phyloP scores from a whole-genome alignment of 148 eudicot species.

The Pouteria glomerata region DNA sequence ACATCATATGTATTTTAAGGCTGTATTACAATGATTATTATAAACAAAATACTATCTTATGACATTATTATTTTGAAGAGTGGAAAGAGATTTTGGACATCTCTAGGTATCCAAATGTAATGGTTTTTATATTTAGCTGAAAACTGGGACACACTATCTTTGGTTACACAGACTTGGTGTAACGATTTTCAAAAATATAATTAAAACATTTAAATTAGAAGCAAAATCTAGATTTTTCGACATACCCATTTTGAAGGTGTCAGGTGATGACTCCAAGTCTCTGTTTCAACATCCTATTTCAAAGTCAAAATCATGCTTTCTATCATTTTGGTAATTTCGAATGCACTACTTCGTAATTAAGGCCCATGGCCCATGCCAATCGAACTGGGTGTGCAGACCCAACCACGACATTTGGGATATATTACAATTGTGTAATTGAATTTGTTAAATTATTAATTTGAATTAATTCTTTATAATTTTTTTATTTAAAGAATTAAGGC shows the following conservation, averaged over 20 bases:
- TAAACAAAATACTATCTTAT: too few species aligned
- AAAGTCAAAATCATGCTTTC: too few species aligned
- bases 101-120: too few species aligned
- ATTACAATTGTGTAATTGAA: background rate
- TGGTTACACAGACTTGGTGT: background rate
- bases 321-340: background rate
- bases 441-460: too few species aligned
- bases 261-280: too few species aligned
- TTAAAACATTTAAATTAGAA: background rate
- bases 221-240: too few species aligned
- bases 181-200: too few species aligned
- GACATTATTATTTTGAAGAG: background rate
- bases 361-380: background rate
- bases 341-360: background rate
- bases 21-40: background rate
- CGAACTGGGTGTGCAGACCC: background rate
- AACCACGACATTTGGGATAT: background rate
- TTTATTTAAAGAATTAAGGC: background rate
- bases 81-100: too few species aligned
- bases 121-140: background rate
- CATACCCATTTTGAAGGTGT: too few species aligned
- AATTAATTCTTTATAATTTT: too few species aligned
- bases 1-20: background rate
- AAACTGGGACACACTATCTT: background rate
- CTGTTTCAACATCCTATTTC: too few species aligned